These are phyloP conservation scores for Chrysosporium queenslandicum DNA, from an alignment of 2,329 filamentous ascomycete species.

Conservation along the genomic window DNA sequence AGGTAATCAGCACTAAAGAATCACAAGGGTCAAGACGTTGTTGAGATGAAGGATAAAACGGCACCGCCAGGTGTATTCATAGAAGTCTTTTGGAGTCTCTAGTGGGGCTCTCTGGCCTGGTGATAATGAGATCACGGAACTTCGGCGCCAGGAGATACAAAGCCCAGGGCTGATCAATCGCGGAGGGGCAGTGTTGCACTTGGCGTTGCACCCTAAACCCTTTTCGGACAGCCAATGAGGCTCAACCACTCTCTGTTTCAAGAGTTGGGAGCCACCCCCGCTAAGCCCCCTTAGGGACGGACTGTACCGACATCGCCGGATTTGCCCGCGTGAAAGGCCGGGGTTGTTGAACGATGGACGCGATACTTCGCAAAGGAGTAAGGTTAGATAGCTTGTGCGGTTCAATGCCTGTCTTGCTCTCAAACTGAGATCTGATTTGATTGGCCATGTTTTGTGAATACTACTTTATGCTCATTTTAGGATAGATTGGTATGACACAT, in stretches of 20 bases:
- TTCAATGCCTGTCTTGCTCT: neutral
- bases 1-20: neutral
- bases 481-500: too few species aligned
- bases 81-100: too few species aligned
- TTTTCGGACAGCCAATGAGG: neutral
- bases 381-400: too few species aligned
- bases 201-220: neutral
- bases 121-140: neutral
- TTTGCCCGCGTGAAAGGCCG: neutral
- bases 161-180: too few species aligned
- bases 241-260: neutral
- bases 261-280: neutral
- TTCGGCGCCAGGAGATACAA: neutral
- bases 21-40: neutral
- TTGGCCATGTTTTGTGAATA: neutral
- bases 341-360: too few species aligned
- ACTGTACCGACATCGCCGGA: neutral
- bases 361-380: too few species aligned
- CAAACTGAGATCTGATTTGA: neutral
- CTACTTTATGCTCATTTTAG: too few species aligned
- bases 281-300: neutral
- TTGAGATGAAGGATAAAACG: neutral
- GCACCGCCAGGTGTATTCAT: too few species aligned
- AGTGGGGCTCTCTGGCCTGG: too few species aligned
- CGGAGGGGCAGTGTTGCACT: slow-evolving; percentile 3